Percentiles rank a stretch among this genome's conserved stretches.
phyloP scores from a whole-genome alignment of 148 eudicot genomes.

The Camellia sinensis region DNA sequence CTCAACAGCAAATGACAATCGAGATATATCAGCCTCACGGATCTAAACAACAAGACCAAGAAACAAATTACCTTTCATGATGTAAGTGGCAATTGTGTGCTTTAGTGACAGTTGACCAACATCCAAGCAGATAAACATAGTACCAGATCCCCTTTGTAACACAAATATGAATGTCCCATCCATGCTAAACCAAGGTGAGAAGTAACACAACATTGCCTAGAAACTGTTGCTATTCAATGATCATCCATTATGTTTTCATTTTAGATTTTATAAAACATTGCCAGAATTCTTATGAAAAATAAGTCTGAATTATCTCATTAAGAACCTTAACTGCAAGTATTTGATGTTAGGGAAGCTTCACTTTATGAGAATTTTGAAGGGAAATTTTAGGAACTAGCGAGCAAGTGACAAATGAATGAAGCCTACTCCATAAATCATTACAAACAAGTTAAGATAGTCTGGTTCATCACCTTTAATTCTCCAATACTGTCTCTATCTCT shows the following conservation, averaged over 20 bases:
- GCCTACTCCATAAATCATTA: background rate
- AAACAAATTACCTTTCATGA: background rate
- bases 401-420: background rate
- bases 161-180: background rate
- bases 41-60: constrained; percentile 39
- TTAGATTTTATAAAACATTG: background rate
- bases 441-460: too few species aligned
- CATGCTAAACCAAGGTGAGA: background rate
- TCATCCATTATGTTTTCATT: background rate
- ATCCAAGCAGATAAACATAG: background rate
- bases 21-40: constrained; percentile 98
- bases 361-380: background rate
- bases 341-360: background rate
- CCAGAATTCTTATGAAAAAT: background rate
- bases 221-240: too few species aligned
- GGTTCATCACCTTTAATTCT: too few species aligned
- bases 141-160: background rate
- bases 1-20: constrained; percentile 95
- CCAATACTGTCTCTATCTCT: too few species aligned
- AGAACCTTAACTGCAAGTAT: background rate
- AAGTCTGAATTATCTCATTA: background rate
- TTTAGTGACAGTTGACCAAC: background rate
- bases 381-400: background rate
- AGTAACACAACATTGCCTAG: background rate
- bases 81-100: background rate